Conservation (phyloP, 2,329 filamentous ascomycete species). For the Penicillium sp. region DNA sequence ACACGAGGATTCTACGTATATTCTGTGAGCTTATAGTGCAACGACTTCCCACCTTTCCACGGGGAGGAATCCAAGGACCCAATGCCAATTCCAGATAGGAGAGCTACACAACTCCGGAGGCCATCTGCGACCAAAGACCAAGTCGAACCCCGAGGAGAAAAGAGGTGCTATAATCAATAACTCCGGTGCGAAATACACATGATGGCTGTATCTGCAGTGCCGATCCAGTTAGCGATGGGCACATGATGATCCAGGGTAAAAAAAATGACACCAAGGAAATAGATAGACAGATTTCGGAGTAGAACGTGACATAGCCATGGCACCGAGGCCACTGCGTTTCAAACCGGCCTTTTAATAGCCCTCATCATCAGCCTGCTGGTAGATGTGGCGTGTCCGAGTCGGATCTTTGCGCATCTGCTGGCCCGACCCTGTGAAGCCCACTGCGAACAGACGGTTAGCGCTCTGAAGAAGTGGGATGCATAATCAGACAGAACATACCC, state of each 20-base stretch:
- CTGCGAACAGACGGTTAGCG: conserved; percentile 48
- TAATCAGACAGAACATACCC: conserved; percentile 54
- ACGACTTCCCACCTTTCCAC: no score
- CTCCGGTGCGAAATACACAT: conserved; percentile 16
- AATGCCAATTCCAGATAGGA: not conserved
- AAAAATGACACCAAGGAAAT: conserved; percentile 7
- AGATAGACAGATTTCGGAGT: conserved; percentile 10
- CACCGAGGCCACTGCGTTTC: not conserved
- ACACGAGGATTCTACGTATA: no score
- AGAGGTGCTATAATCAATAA: conserved; percentile 21
- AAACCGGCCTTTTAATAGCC: conserved; percentile 38
- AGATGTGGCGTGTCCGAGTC: conserved; percentile 75
- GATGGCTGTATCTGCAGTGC: conserved; percentile 24
- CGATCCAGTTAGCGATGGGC: conserved; percentile 29
- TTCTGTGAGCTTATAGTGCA: no score
- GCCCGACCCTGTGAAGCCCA: conserved; percentile 93
- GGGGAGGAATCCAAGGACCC: not conserved
- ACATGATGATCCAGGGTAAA: conserved; percentile 7
- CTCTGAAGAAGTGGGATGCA: not conserved
- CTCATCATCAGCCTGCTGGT: conserved; percentile 70
- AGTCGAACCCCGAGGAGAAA: not conserved
- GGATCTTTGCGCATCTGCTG: conserved; percentile 93
- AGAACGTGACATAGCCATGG: conserved; percentile 11
- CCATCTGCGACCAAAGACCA: not conserved
- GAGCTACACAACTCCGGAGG: not conserved